These are phyloP conservation scores for Vanrija sp. DNA, from an alignment of 1,284 basidiomycete genomes.

Conservation along the genomic window DNA sequence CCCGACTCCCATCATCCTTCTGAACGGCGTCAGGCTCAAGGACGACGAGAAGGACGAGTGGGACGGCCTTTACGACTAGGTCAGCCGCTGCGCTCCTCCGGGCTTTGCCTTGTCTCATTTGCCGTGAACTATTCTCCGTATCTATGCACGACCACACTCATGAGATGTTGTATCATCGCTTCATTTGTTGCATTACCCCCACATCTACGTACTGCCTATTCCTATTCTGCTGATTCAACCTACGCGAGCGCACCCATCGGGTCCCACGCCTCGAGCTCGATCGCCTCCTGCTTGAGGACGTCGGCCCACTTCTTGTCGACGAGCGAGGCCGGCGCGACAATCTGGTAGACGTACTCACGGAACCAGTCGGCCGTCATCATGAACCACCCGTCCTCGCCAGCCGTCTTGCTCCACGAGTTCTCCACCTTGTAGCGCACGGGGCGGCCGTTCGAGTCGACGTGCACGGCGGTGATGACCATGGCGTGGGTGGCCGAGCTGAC, in stretches of 20 bases:
- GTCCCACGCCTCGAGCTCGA: constrained; percentile 78
- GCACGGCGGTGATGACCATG: constrained; percentile 87
- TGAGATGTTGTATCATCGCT: too few relatives aligned
- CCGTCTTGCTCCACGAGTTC: constrained; percentile 85
- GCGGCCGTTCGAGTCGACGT: constrained; percentile 69
- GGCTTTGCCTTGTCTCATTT: too few relatives aligned
- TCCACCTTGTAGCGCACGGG: constrained; percentile 88
- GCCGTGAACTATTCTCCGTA: too few relatives aligned
- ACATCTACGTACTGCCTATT: too few relatives aligned
- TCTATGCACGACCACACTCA: too few relatives aligned
- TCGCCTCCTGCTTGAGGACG: constrained; percentile 67
- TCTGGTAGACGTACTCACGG: constrained; percentile 67
- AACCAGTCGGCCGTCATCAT: constrained; percentile 92
- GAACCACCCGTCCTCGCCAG: constrained; percentile 82
- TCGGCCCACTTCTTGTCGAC: constrained; percentile 73
- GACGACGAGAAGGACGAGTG: too few relatives aligned
- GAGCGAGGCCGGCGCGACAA: constrained; percentile 74
- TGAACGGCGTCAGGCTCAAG: too few relatives aligned
- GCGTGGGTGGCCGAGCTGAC: constrained; percentile 62
- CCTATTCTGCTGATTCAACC: too few relatives aligned
- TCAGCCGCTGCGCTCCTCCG: too few relatives aligned
- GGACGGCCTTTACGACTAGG: too few relatives aligned
- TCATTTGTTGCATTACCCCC: too few relatives aligned
- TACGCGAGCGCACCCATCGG: constrained; percentile 61
- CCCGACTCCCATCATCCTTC: too few relatives aligned